Evolutionary conservation across 495 filamentous ascomycete species (phyloP).

Genomic region (Pseudotulostoma volvatum): DNA sequence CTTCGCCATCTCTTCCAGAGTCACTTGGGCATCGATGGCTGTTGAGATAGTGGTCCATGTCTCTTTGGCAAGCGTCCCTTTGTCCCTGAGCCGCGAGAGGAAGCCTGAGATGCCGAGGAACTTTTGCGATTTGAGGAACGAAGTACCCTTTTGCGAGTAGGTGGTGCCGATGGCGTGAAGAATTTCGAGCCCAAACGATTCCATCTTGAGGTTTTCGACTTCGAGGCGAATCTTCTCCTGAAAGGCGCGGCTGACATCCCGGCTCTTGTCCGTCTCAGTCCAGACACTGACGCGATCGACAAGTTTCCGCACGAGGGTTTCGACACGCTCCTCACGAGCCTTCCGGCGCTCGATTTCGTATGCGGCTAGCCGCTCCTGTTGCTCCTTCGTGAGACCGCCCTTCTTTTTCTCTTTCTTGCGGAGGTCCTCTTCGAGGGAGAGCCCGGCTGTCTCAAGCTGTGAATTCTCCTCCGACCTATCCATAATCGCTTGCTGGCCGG

Average conservation of each 20-base stretch:
- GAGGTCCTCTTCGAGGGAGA: conserved; percentile 62
- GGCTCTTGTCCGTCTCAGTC: conserved; percentile 89
- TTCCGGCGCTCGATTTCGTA: conserved; percentile 73
- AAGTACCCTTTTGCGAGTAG: conserved; percentile 73
- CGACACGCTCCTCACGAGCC: conserved; percentile 80
- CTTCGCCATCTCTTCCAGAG: conserved; percentile 98
- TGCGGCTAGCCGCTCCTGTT: conserved; percentile 72
- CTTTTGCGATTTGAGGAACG: conserved; percentile 86
- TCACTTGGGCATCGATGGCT: conserved; percentile 95
- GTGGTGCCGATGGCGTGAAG: conserved; percentile 85
- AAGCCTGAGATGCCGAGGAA: conserved; percentile 93
- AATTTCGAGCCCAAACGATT: conserved; percentile 94
- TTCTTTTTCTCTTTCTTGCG: conserved; percentile 78
- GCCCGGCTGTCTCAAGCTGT: conserved; percentile 47
- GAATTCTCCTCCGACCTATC: conserved; percentile 76
- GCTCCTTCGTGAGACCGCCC: conserved; percentile 68
- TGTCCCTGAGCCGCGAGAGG: conserved; percentile 86
- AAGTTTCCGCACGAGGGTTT: conserved; percentile 67
- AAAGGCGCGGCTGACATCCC: conserved; percentile 75
- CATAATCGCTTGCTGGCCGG: conserved; percentile 72
- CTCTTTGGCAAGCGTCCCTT: conserved; percentile 90
- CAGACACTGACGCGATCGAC: conserved; percentile 83
- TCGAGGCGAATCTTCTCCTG: conserved; percentile 87
- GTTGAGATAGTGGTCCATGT: conserved; percentile 96
- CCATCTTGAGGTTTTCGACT: conserved; percentile 97